A percentile compares a stretch with the other conserved stretches of the same genome.
Evolutionary conservation across 2,329 filamentous ascomycete species (phyloP).

Genomic region (Aureobasidium zeae): DNA sequence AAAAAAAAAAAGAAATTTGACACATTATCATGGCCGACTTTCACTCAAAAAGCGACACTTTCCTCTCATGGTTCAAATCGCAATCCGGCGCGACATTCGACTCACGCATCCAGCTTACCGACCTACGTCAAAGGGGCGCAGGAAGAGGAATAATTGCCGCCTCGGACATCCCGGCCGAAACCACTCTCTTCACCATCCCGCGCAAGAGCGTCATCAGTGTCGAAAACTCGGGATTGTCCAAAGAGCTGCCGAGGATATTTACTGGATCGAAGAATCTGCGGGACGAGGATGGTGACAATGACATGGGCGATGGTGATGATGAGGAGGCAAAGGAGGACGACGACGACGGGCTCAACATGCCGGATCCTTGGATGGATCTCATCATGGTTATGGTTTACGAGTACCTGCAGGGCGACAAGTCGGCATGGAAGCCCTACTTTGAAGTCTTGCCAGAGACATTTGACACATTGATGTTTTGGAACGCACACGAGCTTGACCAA

Average conservation of each 20-base stretch:
- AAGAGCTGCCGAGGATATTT: conserved; percentile 31
- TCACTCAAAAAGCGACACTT: conserved; percentile 24
- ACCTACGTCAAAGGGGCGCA: conserved; percentile 47
- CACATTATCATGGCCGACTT: conserved; percentile 11
- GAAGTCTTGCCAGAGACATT: conserved; percentile 62
- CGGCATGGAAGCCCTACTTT: conserved; percentile 70
- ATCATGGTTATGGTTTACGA: conserved; percentile 81
- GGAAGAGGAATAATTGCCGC: conserved; percentile 60
- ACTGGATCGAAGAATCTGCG: conserved; percentile 1
- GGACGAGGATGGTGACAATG: conserved; percentile 4
- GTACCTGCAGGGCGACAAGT: conserved; percentile 48
- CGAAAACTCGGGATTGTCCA: conserved; percentile 60
- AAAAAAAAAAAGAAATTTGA: background rate
- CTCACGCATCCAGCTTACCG: conserved; percentile 48
- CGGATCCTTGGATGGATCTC: conserved; percentile 44
- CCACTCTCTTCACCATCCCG: conserved; percentile 72
- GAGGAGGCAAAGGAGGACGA: conserved; percentile 26
- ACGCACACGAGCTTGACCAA: conserved; percentile 55
- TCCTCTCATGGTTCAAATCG: conserved; percentile 49
- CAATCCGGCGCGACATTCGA: conserved; percentile 45
- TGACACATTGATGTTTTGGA: conserved; percentile 88
- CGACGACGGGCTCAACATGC: conserved; percentile 27
- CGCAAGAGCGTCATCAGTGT: conserved; percentile 60
- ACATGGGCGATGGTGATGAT: conserved; percentile 6
- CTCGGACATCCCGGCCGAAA: conserved; percentile 60